Percentiles rank a stretch among this genome's conserved stretches.
phyloP scores from a whole-genome alignment of 805 yeast species.

The Dipodascus geniculatus region DNA sequence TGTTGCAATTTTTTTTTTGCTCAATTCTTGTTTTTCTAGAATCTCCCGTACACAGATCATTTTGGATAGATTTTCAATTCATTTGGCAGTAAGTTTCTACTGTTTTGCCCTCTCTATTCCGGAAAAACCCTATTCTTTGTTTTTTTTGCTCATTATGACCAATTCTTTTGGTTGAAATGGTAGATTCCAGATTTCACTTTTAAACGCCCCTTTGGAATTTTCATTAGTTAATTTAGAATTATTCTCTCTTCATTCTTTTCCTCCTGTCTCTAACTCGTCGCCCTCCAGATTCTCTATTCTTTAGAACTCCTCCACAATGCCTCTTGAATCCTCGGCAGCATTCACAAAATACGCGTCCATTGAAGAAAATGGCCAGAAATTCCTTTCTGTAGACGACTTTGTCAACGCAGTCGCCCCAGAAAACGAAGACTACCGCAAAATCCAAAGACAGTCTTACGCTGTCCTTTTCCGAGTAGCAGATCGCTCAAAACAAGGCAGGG shows the following conservation, averaged over 20 bases:
- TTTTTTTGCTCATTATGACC: background rate
- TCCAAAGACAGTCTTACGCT: constrained; percentile 49
- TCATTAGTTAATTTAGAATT: no score
- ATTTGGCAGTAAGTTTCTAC: background rate
- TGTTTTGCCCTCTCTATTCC: background rate
- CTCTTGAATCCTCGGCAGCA: background rate
- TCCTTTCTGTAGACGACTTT: constrained; percentile 31
- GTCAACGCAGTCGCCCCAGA: constrained; percentile 33
- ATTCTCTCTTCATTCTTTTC: background rate
- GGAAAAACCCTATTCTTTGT: background rate
- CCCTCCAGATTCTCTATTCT: no score
- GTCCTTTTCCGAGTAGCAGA: constrained; percentile 77
- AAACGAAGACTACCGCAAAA: constrained; percentile 36
- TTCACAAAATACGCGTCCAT: background rate
- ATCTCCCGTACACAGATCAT: background rate
- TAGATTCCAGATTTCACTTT: background rate
- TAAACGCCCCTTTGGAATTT: background rate
- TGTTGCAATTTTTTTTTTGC: no score
- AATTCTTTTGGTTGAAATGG: background rate
- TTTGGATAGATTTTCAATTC: background rate
- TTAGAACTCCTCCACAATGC: background rate
- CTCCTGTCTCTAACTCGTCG: background rate
- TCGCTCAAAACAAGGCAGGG: constrained; percentile 52
- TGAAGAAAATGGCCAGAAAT: constrained; percentile 19
- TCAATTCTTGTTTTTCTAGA: background rate